phyloP scores from a whole-genome alignment of 768 basidiomycete genomes.

The Tulasnella sp. region DNA sequence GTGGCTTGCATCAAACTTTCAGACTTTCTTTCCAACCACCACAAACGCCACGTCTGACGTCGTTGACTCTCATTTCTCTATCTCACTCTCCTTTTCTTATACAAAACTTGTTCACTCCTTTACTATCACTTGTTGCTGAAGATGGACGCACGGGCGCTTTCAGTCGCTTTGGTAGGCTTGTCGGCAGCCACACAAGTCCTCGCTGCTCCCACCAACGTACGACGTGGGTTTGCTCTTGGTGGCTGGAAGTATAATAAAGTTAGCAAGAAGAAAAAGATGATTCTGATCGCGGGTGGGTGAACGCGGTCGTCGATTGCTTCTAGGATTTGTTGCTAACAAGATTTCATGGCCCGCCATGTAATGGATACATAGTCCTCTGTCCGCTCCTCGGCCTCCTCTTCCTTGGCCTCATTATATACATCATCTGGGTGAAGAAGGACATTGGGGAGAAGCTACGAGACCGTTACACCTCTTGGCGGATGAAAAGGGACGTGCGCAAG shows the following conservation, averaged over 20 bases:
- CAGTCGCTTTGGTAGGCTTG: not conserved
- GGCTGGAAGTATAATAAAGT: not conserved
- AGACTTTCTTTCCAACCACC: not conserved
- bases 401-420: not conserved
- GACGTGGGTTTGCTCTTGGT: not conserved
- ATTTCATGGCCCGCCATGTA: not conserved
- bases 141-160: not conserved
- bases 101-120: not conserved
- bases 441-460: not conserved
- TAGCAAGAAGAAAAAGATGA: not conserved
- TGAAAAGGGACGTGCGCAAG: not conserved
- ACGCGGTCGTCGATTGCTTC: not conserved
- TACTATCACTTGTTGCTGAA: not conserved
- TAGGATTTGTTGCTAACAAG: too few relatives aligned
- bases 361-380: not conserved
- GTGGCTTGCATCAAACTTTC: not conserved
- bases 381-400: not conserved
- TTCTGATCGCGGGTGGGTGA: not conserved
- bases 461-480: not conserved
- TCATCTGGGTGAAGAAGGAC: not conserved
- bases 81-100: not conserved
- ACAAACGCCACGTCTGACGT: slow-evolving; percentile 1
- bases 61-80: not conserved
- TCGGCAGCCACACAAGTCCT: not conserved
- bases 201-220: not conserved